phyloP scores from a whole-genome alignment of 208 protist genomes.

The Trypanosoma congolense region DNA sequence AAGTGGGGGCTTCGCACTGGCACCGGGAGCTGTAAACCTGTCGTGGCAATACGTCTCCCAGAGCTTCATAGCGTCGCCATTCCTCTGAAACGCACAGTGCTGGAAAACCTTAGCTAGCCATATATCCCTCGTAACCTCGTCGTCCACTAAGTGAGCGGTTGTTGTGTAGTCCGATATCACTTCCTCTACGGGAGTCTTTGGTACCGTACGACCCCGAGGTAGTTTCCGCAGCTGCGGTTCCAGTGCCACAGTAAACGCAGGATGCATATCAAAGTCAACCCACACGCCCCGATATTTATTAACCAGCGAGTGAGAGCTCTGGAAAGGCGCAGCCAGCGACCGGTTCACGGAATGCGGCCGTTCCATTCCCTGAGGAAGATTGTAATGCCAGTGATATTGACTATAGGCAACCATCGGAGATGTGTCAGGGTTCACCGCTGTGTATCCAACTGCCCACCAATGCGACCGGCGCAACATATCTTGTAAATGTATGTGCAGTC shows the following conservation, averaged over 20 bases:
- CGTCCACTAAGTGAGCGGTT: conserved; percentile 59
- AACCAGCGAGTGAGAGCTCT: conserved; percentile 52
- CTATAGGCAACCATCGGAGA: conserved; percentile 87
- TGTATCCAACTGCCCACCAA: conserved; percentile 57
- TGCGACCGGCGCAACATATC: conserved; percentile 57
- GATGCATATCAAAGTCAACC: conserved; percentile 79
- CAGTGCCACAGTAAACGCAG: conserved; percentile 66
- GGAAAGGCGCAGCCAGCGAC: conserved; percentile 57
- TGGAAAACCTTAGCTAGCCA: conserved; percentile 86
- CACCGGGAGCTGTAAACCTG: conserved; percentile 46
- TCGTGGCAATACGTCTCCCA: conserved; percentile 63
- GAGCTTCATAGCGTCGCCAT: conserved; percentile 55
- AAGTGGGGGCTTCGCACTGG: conserved; percentile 44
- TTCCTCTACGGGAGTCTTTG: conserved; percentile 66
- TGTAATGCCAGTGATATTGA: conserved; percentile 89
- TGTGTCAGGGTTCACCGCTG: conserved; percentile 80
- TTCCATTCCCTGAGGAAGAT: conserved; percentile 84
- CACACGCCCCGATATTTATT: conserved; percentile 86
- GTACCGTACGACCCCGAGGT: conserved; percentile 67
- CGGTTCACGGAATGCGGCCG: conserved; percentile 77
- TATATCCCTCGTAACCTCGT: conserved; percentile 52
- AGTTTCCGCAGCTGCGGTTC: conserved; percentile 81
- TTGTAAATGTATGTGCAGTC: neutral
- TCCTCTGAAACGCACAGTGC: conserved; percentile 77
- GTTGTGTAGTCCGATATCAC: conserved; percentile 73